Conservation (phyloP, 2,329 filamentous ascomycete species). For the Colletotrichum filicis region DNA sequence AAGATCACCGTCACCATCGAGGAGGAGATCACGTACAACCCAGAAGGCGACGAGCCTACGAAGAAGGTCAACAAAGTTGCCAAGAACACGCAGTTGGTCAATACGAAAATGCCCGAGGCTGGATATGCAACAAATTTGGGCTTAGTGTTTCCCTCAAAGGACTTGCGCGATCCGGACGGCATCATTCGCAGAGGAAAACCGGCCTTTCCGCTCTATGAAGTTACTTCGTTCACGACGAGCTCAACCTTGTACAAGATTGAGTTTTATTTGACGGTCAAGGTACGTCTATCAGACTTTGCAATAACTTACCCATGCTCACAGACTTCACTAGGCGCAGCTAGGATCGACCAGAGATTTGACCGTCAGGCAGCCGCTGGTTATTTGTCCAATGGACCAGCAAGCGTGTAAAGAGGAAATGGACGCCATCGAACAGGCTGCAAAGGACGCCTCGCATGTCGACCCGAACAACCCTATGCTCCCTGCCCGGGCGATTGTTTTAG, state of each 20-base stretch:
- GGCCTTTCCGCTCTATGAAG: slow-evolving; percentile 88
- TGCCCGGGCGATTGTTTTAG: slow-evolving; percentile 82
- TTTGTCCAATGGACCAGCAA: slow-evolving; percentile 94
- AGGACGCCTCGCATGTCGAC: slow-evolving; percentile 89
- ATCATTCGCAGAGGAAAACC: slow-evolving; percentile 86
- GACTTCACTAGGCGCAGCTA: slow-evolving; percentile 77
- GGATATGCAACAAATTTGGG: slow-evolving; percentile 95
- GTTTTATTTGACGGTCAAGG: slow-evolving; percentile 95
- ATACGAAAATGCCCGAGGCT: slow-evolving; percentile 86
- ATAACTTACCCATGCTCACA: slow-evolving; percentile 34
- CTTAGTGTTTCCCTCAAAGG: slow-evolving; percentile 89
- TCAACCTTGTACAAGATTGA: slow-evolving; percentile 98
- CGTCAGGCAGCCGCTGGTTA: slow-evolving; percentile 91
- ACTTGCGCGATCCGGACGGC: slow-evolving; percentile 86
- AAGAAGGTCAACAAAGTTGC: slow-evolving; percentile 89
- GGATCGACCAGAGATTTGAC: slow-evolving; percentile 89
- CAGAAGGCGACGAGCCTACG: slow-evolving; percentile 93
- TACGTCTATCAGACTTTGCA: slow-evolving; percentile 49
- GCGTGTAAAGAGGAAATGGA: slow-evolving; percentile 99
- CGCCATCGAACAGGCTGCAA: slow-evolving; percentile 94
- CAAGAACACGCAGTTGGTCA: slow-evolving; percentile 84
- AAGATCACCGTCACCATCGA: slow-evolving; percentile 95
- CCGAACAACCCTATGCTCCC: slow-evolving; percentile 94
- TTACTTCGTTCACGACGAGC: slow-evolving; percentile 92
- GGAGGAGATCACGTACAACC: slow-evolving; percentile 98